Evolutionary conservation across 805 yeast species (phyloP).

Genomic region (Isabelozyma gotoi): DNA sequence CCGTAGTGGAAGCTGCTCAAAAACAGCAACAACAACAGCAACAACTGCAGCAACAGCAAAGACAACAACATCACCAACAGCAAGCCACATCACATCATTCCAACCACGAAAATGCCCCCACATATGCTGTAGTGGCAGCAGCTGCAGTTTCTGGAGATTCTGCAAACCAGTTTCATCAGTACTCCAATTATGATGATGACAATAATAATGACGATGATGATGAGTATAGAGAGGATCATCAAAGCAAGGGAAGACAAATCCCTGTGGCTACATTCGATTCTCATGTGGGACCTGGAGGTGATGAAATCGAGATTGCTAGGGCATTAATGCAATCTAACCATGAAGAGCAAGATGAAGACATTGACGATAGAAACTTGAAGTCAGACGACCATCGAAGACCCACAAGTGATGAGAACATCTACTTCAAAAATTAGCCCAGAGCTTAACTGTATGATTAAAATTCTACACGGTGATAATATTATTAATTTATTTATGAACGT

Average conservation of each 20-base stretch:
- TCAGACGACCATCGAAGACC: constrained; percentile 6
- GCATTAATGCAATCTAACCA: constrained; percentile 64
- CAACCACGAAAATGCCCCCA: constrained; percentile 11
- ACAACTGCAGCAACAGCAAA: constrained; percentile 15
- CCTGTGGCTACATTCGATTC: constrained; percentile 57
- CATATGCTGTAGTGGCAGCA: constrained; percentile 36
- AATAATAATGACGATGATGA: constrained; percentile 4
- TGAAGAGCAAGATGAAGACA: constrained; percentile 17
- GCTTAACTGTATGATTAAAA: constrained; percentile 1
- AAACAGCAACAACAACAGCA: constrained; percentile 29
- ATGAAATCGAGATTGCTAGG: constrained; percentile 64
- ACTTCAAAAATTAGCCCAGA: constrained; percentile 11
- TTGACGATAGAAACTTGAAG: constrained; percentile 3
- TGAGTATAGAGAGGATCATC: constrained; percentile 3
- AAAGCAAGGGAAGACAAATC: constrained; percentile 28
- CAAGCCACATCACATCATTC: constrained; percentile 11
- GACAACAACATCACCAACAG: constrained; percentile 13
- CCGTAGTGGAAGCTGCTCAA: constrained; percentile 62
- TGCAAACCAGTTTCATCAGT: constrained; percentile 15
- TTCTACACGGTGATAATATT: not conserved
- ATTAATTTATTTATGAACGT: not conserved
- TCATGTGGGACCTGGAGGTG: constrained; percentile 42
- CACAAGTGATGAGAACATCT: constrained; percentile 17
- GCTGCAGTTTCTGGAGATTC: constrained; percentile 24
- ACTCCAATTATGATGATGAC: constrained; percentile 11